Base-by-base conservation (phyloP, 2,329 filamentous ascomycete genomes). In the Endocalyx cinctus region DNA sequence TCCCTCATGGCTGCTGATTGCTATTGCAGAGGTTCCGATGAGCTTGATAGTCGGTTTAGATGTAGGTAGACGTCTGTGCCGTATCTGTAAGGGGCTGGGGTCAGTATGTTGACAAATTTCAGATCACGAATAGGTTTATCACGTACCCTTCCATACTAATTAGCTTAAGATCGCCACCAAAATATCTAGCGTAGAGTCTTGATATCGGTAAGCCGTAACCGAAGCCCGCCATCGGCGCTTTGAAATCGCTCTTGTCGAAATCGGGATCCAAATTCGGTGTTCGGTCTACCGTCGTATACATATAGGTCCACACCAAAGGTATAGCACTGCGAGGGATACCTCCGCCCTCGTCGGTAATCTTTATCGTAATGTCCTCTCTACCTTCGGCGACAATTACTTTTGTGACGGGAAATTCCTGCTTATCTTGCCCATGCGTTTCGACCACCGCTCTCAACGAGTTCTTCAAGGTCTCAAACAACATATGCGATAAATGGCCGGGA, bases 391-490 rank as follows among this genome's bases (percentile, higher is more conserved):
- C 88, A 41, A 98, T 94, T 33, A 98, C 88, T 58, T 97, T 96
- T 33, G 90, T 97, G 31, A 96, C 81, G 0, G 92, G 92, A 57
- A 97, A 98, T 31, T 90, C 87, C 46, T 97, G 86, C 63, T 92
- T 94, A 53, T 97, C 92, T 58, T 88, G 82, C 29, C 92, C 92
- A 57, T 97, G 88, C 12, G 81, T 86, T 66, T 98, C 92, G 37
- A 98, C 92, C 25, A 98, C 92, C 33, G 92, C 92, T 58, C 92
- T 86, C 48, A 98, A 73, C 35, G 89, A 96, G 72, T 98, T 98
- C 70, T 98, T 98, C 59, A 98, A 72, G 2, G 92, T 98, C 67
- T 98, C 92, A 63, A 98, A 98, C 32, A 98, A 83, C 92, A 98
- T 98, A 67, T 98, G 92, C 48, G 88, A 95, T 61, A 98, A 61